phyloP scores from a whole-genome alignment of 495 filamentous ascomycete genomes.

The Penicillium paxilli region DNA sequence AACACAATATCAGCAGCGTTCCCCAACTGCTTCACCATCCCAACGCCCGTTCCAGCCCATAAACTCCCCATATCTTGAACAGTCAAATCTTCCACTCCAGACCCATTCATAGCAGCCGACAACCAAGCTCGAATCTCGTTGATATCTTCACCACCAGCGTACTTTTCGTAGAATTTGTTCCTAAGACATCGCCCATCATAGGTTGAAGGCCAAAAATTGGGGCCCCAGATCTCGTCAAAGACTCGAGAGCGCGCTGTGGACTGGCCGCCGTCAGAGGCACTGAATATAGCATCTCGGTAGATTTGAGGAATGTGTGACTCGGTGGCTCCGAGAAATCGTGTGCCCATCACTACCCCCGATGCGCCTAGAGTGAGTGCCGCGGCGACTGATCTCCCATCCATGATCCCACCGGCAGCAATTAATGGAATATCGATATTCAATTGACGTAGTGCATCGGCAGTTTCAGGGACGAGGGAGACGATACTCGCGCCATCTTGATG shows the following conservation, averaged over 20 bases:
- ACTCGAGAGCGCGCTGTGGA: conserved; percentile 62
- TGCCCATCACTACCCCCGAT: conserved; percentile 65
- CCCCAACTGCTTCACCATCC: conserved; percentile 30
- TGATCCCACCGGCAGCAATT: conserved; percentile 70
- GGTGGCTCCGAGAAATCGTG: conserved; percentile 59
- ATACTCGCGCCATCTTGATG: conserved; percentile 55
- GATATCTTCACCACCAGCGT: conserved; percentile 50
- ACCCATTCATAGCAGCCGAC: conserved; percentile 12
- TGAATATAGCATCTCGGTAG: conserved; percentile 57
- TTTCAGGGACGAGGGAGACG: conserved; percentile 55
- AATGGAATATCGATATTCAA: conserved; percentile 41
- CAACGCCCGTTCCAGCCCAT: conserved; percentile 57
- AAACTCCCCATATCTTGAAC: conserved; percentile 58
- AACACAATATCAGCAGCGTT: conserved; percentile 32
- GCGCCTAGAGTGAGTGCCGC: conserved; percentile 66
- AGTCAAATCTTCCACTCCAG: not conserved
- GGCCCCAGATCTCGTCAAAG: conserved; percentile 67
- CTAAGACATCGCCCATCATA: conserved; percentile 63
- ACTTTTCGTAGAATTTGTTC: conserved; percentile 60
- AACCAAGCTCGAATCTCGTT: conserved; percentile 43
- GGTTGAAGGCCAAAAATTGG: conserved; percentile 59
- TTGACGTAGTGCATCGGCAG: conserved; percentile 49
- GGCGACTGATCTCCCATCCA: conserved; percentile 60
- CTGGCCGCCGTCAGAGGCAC: conserved; percentile 62
- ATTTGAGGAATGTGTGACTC: conserved; percentile 60